Conservation (phyloP, 352 stramenopile species). For the Globisporangium abappressorium region DNA sequence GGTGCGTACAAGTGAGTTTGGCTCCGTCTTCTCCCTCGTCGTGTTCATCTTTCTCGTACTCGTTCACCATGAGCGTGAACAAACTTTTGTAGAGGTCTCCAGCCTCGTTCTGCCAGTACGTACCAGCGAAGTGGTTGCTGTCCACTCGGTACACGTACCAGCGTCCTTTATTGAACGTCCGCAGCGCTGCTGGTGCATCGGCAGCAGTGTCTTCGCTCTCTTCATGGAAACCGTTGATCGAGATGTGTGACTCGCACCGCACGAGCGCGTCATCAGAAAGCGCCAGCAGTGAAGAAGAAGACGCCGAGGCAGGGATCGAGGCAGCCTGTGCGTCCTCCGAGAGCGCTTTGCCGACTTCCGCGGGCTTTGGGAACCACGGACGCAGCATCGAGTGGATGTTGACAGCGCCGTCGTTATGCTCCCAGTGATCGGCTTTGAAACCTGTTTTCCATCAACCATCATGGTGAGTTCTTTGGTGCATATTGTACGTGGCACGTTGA, state of each 20-base stretch:
- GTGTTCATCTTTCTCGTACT: slow-evolving; percentile 43
- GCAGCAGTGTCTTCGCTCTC: slow-evolving; percentile 25
- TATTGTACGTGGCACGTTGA: neutral
- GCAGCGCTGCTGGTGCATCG: slow-evolving; percentile 18
- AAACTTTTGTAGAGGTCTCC: slow-evolving; percentile 63
- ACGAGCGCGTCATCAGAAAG: slow-evolving; percentile 17
- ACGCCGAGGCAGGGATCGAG: slow-evolving; percentile 37
- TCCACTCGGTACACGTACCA: slow-evolving; percentile 83
- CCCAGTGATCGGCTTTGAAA: slow-evolving; percentile 56
- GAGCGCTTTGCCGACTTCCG: slow-evolving; percentile 29
- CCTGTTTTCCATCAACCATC: slow-evolving; percentile 16
- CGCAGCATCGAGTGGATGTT: slow-evolving; percentile 74
- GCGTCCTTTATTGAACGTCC: slow-evolving; percentile 48
- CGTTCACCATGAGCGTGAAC: slow-evolving; percentile 59
- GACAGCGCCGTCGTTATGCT: slow-evolving; percentile 72
- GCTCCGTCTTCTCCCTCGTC: neutral
- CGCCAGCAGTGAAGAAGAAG: slow-evolving; percentile 33
- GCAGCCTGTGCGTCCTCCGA: slow-evolving; percentile 21
- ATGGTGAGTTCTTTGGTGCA: neutral
- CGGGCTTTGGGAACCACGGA: slow-evolving; percentile 58
- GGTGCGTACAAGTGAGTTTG: neutral
- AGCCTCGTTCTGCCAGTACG: slow-evolving; percentile 63
- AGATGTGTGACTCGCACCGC: slow-evolving; percentile 68
- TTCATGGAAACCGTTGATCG: slow-evolving; percentile 58
- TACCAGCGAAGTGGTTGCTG: slow-evolving; percentile 73